phyloP scores from a whole-genome alignment of 345 rosid genomes.

The Hibiscus trionum region DNA sequence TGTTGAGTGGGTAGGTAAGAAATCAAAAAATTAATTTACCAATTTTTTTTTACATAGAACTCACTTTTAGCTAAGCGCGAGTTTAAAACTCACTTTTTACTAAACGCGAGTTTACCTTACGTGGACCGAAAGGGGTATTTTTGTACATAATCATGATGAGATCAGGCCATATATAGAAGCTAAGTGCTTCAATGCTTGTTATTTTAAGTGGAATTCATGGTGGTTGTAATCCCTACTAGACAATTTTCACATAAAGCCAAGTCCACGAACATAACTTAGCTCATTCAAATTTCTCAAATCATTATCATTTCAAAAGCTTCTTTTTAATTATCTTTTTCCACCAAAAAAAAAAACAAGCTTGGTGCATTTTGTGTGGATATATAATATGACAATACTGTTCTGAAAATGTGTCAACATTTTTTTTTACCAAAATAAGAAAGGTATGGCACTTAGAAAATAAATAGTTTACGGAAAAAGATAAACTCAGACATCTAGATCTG shows the following conservation, averaged over 20 bases:
- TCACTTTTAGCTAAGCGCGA: too few relatives aligned
- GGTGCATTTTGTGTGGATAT: not conserved
- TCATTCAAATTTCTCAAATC: too few relatives aligned
- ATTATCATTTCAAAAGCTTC: not conserved
- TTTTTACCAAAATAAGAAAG: not conserved
- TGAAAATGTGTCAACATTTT: not conserved
- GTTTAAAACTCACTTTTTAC: too few relatives aligned
- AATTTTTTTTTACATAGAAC: too few relatives aligned
- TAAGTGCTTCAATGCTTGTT: slow-evolving; percentile 7
- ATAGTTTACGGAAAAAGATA: not conserved
- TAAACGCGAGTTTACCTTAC: too few relatives aligned
- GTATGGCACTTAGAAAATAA: not conserved
- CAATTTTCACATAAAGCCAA: not conserved
- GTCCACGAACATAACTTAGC: too few relatives aligned
- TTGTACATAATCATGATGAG: not conserved
- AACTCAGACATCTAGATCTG: not conserved
- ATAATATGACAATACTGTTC: not conserved
- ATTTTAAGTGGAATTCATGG: not conserved
- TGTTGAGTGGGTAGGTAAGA: too few relatives aligned
- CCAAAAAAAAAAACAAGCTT: too few relatives aligned
- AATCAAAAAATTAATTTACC: too few relatives aligned
- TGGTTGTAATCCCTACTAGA: not conserved
- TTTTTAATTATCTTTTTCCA: not conserved
- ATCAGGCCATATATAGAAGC: not conserved
- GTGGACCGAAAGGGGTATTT: too few relatives aligned